Conservation (phyloP, 2,329 filamentous ascomycete species). For the Botrytis aclada region DNA sequence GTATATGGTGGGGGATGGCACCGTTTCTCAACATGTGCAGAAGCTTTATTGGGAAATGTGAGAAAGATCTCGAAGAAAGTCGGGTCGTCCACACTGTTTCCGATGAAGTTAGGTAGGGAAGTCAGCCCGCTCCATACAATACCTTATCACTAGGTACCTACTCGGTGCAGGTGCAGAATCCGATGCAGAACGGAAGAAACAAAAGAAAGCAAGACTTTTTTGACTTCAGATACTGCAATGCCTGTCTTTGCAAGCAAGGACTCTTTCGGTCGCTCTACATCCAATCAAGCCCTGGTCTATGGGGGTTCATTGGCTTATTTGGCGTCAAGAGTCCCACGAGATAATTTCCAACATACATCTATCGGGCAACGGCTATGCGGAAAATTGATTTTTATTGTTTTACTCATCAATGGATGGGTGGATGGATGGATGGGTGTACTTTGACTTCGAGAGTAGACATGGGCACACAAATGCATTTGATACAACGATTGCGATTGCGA, state of each 20-base stretch:
- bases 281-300: background rate
- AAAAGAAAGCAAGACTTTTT: constrained; percentile 5
- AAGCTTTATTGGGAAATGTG: background rate
- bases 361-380: constrained; percentile 7
- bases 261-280: background rate
- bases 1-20: background rate
- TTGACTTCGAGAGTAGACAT: background rate
- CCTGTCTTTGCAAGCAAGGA: background rate
- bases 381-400: background rate
- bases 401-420: background rate
- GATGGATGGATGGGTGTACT: background rate
- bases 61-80: background rate
- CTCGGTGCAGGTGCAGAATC: constrained; percentile 8
- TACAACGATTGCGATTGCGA: background rate
- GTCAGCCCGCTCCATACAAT: background rate
- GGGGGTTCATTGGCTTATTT: background rate
- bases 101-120: background rate
- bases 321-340: constrained; percentile 10
- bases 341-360: background rate
- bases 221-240: background rate
- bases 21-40: background rate
- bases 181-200: background rate
- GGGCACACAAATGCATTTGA: background rate
- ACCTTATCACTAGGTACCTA: background rate
- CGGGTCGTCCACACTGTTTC: background rate